Evolutionary conservation across 2,329 filamentous ascomycete species (phyloP).

Genomic region (Rachicladosporium sp.): DNA sequence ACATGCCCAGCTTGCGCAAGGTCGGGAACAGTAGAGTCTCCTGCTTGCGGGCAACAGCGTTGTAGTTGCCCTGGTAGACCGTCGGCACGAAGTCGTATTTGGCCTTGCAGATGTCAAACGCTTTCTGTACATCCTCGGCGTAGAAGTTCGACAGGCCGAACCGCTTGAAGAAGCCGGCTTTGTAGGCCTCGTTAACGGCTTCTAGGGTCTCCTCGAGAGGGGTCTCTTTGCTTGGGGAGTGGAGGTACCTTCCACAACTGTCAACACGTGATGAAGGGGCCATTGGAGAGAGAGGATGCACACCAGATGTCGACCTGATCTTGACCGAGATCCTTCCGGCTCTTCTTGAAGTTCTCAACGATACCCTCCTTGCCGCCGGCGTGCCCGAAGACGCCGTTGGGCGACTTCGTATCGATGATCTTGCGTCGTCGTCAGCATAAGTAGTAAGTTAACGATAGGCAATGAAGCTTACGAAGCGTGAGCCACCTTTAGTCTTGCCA

Average conservation of each 20-base stretch:
- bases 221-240: conserved; percentile 18
- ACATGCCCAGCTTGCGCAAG: conserved; percentile 26
- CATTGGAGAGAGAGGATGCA: background rate
- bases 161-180: conserved; percentile 26
- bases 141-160: conserved; percentile 37
- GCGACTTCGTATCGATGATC: conserved; percentile 35
- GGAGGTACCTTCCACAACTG: conserved; percentile 15
- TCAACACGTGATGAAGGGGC: background rate
- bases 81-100: conserved; percentile 18
- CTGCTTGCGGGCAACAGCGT: conserved; percentile 24
- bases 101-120: conserved; percentile 1
- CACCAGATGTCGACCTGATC: conserved; percentile 15
- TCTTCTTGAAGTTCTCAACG: conserved; percentile 22
- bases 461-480: conserved; percentile 21
- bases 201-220: conserved; percentile 21
- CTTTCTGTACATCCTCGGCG: conserved; percentile 25
- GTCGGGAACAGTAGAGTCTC: conserved; percentile 33
- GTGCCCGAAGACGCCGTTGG: conserved; percentile 26
- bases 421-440: too few species aligned
- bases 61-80: conserved; percentile 36
- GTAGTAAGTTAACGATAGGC: too few species aligned
- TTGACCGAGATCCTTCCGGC: conserved; percentile 17
- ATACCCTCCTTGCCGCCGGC: conserved; percentile 24
- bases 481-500: conserved; percentile 27
- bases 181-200: conserved; percentile 22